Conservation (phyloP, 306 rosid genomes). For the Spatholobus suberectus region DNA sequence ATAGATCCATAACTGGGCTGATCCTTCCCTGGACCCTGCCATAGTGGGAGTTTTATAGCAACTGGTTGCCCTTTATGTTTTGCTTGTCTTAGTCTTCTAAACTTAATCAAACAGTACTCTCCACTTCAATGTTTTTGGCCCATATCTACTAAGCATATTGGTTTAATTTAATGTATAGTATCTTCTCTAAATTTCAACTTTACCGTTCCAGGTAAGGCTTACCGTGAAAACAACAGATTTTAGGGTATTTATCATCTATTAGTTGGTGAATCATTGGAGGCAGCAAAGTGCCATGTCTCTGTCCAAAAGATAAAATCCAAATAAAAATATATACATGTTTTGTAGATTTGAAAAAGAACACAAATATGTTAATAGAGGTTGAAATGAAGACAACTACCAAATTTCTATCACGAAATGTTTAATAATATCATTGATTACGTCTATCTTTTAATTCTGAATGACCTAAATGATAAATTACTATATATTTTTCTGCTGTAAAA, state of each 20-base stretch:
- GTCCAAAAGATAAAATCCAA: conserved; percentile 15
- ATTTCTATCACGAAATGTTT: too few species aligned
- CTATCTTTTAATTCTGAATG: conserved; percentile 6
- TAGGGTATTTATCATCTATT: background rate
- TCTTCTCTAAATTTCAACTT: conserved; percentile 17
- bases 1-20: background rate
- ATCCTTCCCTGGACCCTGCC: background rate
- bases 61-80: background rate
- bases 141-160: background rate
- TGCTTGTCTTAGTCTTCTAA: conserved; percentile 6
- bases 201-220: background rate
- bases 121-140: background rate
- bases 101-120: background rate
- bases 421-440: background rate
- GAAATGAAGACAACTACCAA: background rate
- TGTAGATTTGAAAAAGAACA: background rate
- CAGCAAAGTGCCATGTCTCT: conserved; percentile 3
- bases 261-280: background rate
- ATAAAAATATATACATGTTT: background rate
- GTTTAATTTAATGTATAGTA: background rate
- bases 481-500: background rate
- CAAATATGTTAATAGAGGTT: conserved; percentile 5
- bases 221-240: background rate
- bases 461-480: background rate
- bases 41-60: background rate